phyloP scores from a whole-genome alignment of 1,139 yeast genomes.

The Scheffersomyces lignicola region DNA sequence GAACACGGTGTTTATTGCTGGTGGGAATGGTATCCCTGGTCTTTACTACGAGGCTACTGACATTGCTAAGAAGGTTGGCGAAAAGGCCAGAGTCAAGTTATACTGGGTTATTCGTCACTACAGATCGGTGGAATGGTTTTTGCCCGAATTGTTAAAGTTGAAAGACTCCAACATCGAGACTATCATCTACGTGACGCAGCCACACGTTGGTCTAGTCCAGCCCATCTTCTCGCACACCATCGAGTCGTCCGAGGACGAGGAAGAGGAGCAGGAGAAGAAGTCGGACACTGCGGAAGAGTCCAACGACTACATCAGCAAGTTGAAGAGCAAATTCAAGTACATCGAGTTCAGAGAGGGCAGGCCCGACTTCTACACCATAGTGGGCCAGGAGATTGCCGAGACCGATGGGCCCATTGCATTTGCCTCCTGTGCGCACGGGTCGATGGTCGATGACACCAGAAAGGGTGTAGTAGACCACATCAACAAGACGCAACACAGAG shows the following conservation, averaged over 20 bases:
- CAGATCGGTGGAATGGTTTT: slow-evolving; percentile 53
- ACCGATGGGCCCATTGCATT: slow-evolving; percentile 35
- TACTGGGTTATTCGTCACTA: slow-evolving; percentile 40
- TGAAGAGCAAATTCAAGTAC: slow-evolving; percentile 21
- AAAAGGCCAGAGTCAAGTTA: slow-evolving; percentile 20
- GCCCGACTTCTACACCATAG: slow-evolving; percentile 40
- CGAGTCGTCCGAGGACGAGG: slow-evolving; percentile 15
- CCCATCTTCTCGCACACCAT: slow-evolving; percentile 11
- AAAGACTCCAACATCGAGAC: slow-evolving; percentile 23
- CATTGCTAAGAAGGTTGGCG: slow-evolving; percentile 18
- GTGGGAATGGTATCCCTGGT: slow-evolving; percentile 77
- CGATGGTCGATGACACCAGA: slow-evolving; percentile 42
- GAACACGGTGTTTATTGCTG: slow-evolving; percentile 54
- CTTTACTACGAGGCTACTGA: slow-evolving; percentile 33
- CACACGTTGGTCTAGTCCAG: slow-evolving; percentile 15
- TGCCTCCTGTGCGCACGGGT: slow-evolving; percentile 42
- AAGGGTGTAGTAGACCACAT: slow-evolving; percentile 31
- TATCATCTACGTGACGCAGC: slow-evolving; percentile 40
- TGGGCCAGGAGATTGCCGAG: slow-evolving; percentile 31
- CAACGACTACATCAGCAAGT: slow-evolving; percentile 14
- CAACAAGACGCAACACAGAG: slow-evolving; percentile 27
- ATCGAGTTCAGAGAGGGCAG: slow-evolving; percentile 37
- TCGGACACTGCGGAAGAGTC: slow-evolving; percentile 16
- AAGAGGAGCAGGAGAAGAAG: slow-evolving; percentile 16
- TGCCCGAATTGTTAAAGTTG: slow-evolving; percentile 37